A percentile compares a stretch with the other conserved stretches of the same genome.
Conservation (phyloP, 139 green algal genomes). For the Raphidocelis subcapitata region DNA sequence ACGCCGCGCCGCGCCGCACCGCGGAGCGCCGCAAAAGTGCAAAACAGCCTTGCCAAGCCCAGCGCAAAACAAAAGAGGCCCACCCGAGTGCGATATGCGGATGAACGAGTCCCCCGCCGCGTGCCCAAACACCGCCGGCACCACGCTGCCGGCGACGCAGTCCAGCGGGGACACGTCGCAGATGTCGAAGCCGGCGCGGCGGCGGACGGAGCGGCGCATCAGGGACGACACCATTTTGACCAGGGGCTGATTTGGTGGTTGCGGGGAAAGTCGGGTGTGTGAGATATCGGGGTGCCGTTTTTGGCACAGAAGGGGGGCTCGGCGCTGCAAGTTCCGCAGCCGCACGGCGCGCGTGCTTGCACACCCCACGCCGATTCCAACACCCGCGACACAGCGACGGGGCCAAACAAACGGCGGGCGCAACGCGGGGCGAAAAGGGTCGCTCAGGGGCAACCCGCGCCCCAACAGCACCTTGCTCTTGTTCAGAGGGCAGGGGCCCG, state of each 20-base stretch:
- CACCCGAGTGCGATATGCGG: slow-evolving; percentile 60
- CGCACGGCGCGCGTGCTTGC: no score
- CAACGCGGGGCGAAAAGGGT: no score
- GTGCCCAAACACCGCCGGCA: slow-evolving; percentile 93
- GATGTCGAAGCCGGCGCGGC: slow-evolving; percentile 83
- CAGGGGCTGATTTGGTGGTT: slow-evolving; percentile 8
- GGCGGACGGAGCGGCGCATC: slow-evolving; percentile 72
- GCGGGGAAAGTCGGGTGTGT: background rate
- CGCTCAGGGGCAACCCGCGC: no score
- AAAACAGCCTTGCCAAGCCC: no score
- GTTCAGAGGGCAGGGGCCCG: no score
- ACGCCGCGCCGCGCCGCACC: no score
- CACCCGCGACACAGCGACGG: no score
- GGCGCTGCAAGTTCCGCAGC: slow-evolving; percentile 1
- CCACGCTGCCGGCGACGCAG: slow-evolving; percentile 48
- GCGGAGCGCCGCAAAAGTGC: no score
- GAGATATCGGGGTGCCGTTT: background rate
- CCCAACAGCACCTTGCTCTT: no score
- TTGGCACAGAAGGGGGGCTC: background rate
- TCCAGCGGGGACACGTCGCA: slow-evolving; percentile 63
- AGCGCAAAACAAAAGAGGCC: background rate
- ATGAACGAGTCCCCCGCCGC: slow-evolving; percentile 84
- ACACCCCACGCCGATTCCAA: no score
- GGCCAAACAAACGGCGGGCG: no score
- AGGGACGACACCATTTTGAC: slow-evolving; percentile 64